Percentiles rank a stretch among this genome's conserved stretches.
Evolutionary conservation across 2,329 filamentous ascomycete genomes (phyloP).

Genomic region (Chalaropsis thielavioides): DNA sequence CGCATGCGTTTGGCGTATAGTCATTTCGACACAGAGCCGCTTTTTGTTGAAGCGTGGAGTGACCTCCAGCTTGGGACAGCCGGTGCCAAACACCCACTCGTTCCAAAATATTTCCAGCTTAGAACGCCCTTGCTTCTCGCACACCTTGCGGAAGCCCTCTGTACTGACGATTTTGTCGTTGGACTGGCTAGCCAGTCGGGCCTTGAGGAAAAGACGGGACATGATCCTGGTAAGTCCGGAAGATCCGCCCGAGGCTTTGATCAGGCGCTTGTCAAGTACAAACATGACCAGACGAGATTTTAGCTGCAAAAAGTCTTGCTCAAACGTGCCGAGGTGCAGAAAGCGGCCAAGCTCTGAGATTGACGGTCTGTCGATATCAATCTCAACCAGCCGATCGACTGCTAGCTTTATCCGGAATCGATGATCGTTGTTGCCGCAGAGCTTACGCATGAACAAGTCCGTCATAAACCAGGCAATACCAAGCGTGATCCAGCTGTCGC

Average conservation of each 20-base stretch:
- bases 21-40: constrained; percentile 84
- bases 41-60: constrained; percentile 95
- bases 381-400: constrained; percentile 65
- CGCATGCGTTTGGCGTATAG: constrained; percentile 59
- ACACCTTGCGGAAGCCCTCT: constrained; percentile 64
- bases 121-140: constrained; percentile 77
- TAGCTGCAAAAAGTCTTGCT: constrained; percentile 76
- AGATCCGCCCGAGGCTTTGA: constrained; percentile 68
- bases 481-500: constrained; percentile 77
- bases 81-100: constrained; percentile 81
- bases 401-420: constrained; percentile 76
- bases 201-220: constrained; percentile 70
- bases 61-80: constrained; percentile 76
- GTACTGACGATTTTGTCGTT: constrained; percentile 60
- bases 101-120: constrained; percentile 83
- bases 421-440: constrained; percentile 92
- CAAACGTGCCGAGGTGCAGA: constrained; percentile 67
- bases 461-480: constrained; percentile 92
- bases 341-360: constrained; percentile 65
- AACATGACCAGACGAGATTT: constrained; percentile 87
- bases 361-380: constrained; percentile 70
- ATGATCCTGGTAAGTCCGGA: constrained; percentile 75
- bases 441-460: constrained; percentile 74
- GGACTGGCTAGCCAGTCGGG: constrained; percentile 48
- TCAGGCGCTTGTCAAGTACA: constrained; percentile 79